These are phyloP conservation scores for Saturnispora halmiae DNA, from an alignment of 805 yeast species.

Conservation along the genomic window DNA sequence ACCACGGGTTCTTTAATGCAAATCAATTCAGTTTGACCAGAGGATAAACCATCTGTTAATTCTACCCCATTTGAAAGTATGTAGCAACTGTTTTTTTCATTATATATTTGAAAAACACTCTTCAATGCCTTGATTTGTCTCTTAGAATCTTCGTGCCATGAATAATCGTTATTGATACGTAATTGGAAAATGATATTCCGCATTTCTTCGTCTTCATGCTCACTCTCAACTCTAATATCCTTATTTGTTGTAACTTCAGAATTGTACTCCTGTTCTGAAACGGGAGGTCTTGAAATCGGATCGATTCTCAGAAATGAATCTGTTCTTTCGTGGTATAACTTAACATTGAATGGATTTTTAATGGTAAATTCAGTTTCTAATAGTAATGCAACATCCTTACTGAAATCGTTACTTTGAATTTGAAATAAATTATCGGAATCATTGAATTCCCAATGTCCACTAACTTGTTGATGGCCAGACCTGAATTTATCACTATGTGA, in stretches of 20 bases:
- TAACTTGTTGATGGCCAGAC: conserved; percentile 64
- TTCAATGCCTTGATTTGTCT: conserved; percentile 45
- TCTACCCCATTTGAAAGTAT: conserved; percentile 63
- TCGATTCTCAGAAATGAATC: conserved; percentile 57
- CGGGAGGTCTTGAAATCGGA: conserved; percentile 69
- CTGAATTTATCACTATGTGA: conserved; percentile 56
- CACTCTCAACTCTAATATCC: not conserved
- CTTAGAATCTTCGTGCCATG: conserved; percentile 28
- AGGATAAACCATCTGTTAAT: conserved; percentile 45
- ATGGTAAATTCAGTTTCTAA: conserved; percentile 19
- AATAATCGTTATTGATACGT: conserved; percentile 35
- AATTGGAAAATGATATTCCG: conserved; percentile 45
- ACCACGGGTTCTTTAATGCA: conserved; percentile 69
- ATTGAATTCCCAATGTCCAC: conserved; percentile 54
- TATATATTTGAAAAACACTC: conserved; percentile 60
- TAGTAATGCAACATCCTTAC: conserved; percentile 33
- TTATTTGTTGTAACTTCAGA: conserved; percentile 52
- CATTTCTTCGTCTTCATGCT: not conserved
- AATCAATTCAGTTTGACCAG: conserved; percentile 91
- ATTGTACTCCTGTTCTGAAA: conserved; percentile 84
- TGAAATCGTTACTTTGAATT: conserved; percentile 38
- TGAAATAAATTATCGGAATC: conserved; percentile 67
- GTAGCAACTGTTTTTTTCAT: conserved; percentile 57
- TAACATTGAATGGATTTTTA: conserved; percentile 46
- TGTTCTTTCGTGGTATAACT: conserved; percentile 64